phyloP scores from a whole-genome alignment of 2,329 filamentous ascomycete genomes.

The Aspergillus ustus region DNA sequence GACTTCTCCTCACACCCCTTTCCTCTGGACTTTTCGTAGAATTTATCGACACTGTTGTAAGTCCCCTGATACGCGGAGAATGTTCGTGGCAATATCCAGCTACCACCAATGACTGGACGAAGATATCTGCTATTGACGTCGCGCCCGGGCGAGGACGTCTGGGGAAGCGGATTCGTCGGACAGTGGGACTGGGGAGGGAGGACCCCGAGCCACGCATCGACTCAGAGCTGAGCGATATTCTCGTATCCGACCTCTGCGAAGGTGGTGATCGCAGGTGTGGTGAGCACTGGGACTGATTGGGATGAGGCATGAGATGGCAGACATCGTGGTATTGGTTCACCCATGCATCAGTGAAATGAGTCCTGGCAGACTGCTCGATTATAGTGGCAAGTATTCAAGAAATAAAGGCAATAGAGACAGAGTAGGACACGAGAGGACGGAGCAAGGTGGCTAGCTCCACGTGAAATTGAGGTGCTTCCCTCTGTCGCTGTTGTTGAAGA shows the following conservation, averaged over 20 bases:
- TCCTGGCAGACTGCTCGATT: constrained; percentile 24
- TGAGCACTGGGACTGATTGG: constrained; percentile 59
- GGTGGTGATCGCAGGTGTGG: constrained; percentile 53
- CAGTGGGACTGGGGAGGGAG: constrained; percentile 29
- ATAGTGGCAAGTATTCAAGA: not conserved
- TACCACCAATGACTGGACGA: constrained; percentile 58
- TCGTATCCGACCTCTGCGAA: constrained; percentile 45
- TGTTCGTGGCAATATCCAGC: constrained; percentile 58
- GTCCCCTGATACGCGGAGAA: constrained; percentile 38
- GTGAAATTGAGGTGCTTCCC: constrained; percentile 21
- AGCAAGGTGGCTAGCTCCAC: constrained; percentile 17
- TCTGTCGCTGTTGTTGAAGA: constrained; percentile 5
- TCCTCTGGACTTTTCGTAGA: constrained; percentile 24
- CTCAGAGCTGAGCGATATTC: constrained; percentile 26
- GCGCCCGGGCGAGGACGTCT: constrained; percentile 35
- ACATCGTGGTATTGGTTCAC: constrained; percentile 60
- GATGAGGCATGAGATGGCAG: constrained; percentile 66
- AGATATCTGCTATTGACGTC: constrained; percentile 54
- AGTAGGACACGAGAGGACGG: not conserved
- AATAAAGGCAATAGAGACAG: not conserved
- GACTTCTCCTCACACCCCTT: constrained; percentile 19
- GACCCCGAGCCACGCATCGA: constrained; percentile 37
- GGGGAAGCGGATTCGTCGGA: constrained; percentile 32
- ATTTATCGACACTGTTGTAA: constrained; percentile 31
- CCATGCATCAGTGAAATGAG: constrained; percentile 37